Base-by-base conservation (phyloP, 768 basidiomycete species). In the Suillus tomentosus region DNA sequence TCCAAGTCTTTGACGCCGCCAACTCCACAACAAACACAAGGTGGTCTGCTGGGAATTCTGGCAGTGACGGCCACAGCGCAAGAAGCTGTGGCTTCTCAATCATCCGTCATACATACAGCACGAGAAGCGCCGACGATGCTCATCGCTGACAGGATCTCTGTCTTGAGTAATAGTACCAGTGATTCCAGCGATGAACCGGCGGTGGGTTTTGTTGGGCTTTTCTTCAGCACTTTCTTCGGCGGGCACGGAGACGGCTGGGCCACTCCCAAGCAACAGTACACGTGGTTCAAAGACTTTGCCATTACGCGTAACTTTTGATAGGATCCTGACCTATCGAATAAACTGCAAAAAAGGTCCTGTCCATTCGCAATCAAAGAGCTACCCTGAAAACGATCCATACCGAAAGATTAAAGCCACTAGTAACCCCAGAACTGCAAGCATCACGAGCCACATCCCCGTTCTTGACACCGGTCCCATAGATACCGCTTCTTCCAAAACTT, bases 211-310 rank as follows among this genome's bases (percentile, higher is more conserved):
- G 63, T 73, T 3, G 84, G 86, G 0, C 75, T 94, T 24, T 94
- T 95, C 76, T 94, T 94, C 78, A 92, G 88, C 66, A 89, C 90
- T 8, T 91, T 91, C 76, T 93, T 93, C 68, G 92, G 91, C 13
- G 92, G 91, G 0, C 90, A 92, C 66, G 86, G 85, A 5, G 68
- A 77, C 5, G 69, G 81, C 50, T 93, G 85, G 70, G 90, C 88
- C 17, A 87, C 90, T 19, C 91, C 92, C 3, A 82, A 76, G 66
- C 87, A 92, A 72, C 92, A 93, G 72, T 87, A 87, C 67, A 80
- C 83, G 1, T 92, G 89, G 87, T 94, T 92, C 78, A 91, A 82
- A 68, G 86, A 85, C 67, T 91, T 91, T 68, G 72, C 75, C 17
- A 82, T 92, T 31, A 64, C n/a, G 22, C 72, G 73, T 1, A 61